A percentile compares a stretch with the other conserved stretches of the same genome.
Evolutionary conservation across 768 basidiomycete species (phyloP).

Genomic region (Hygrophoropsis aurantiaca): DNA sequence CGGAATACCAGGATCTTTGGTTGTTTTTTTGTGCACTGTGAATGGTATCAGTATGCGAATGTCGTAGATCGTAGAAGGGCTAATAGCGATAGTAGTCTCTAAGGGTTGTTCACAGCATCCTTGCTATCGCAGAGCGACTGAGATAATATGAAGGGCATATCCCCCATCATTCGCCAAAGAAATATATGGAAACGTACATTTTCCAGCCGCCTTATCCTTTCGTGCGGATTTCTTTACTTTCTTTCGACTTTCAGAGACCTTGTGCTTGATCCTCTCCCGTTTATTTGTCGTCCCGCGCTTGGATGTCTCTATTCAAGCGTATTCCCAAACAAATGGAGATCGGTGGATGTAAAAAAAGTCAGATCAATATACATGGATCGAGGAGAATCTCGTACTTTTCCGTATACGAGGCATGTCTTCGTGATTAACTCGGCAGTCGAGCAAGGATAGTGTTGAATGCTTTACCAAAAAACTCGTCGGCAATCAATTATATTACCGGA

Average conservation of each 20-base stretch:
- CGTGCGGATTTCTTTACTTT: constrained; percentile 75
- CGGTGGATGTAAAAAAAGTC: neutral
- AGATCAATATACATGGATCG: constrained; percentile 11
- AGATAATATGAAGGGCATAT: neutral
- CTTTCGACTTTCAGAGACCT: constrained; percentile 72
- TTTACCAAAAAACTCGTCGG: no score
- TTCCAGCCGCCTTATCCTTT: constrained; percentile 78
- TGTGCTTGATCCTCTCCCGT: constrained; percentile 70
- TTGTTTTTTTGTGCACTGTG: constrained; percentile 56
- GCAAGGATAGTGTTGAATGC: no score
- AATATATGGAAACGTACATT: constrained; percentile 57
- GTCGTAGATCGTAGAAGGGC: constrained; percentile 4
- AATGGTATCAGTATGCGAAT: constrained; percentile 4
- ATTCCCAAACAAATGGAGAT: no score
- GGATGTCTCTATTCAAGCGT: constrained; percentile 65
- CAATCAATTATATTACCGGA: no score
- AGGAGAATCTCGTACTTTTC: constrained; percentile 49
- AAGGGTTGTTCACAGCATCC: neutral
- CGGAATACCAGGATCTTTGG: constrained; percentile 90
- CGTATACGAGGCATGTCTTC: constrained; percentile 63
- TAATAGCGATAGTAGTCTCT: no score
- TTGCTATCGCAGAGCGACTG: neutral
- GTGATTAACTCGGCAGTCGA: no score
- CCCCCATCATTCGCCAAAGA: neutral
- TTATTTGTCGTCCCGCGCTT: constrained; percentile 75